Conservation (phyloP, 2,329 filamentous ascomycete genomes). For the Colletotrichum euphorbiae region DNA sequence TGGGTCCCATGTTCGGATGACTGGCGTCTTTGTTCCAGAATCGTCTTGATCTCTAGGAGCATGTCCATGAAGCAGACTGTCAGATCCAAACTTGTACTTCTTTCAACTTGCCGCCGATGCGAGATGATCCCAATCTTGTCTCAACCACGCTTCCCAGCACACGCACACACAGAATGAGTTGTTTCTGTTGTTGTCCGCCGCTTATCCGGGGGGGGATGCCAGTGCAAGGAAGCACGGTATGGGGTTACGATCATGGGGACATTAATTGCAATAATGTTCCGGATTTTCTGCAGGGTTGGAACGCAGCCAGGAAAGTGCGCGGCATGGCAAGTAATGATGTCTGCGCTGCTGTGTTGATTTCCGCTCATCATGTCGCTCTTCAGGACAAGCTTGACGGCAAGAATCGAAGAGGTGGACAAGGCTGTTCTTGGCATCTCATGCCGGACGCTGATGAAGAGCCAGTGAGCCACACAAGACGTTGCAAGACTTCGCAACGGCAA, state of each 20-base stretch:
- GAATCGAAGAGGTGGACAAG: background rate
- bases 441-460: slow-evolving; percentile 18
- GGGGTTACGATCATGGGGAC: slow-evolving; percentile 36
- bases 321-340: slow-evolving; percentile 14
- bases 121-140: slow-evolving; percentile 38
- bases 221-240: slow-evolving; percentile 5
- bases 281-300: slow-evolving; percentile 41
- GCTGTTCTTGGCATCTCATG: slow-evolving; percentile 24
- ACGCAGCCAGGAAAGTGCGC: background rate
- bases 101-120: slow-evolving; percentile 17
- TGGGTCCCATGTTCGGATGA: slow-evolving; percentile 40
- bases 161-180: background rate
- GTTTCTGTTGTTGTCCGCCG: slow-evolving; percentile 19
- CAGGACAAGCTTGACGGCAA: slow-evolving; percentile 31
- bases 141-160: slow-evolving; percentile 22
- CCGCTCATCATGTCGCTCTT: slow-evolving; percentile 22
- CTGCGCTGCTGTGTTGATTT: slow-evolving; percentile 28
- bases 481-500: slow-evolving; percentile 23
- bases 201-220: slow-evolving; percentile 5
- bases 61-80: slow-evolving; percentile 32
- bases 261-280: slow-evolving; percentile 39
- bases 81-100: slow-evolving; percentile 24
- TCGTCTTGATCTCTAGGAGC: slow-evolving; percentile 21
- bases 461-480: slow-evolving; percentile 10
- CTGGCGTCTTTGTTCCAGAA: slow-evolving; percentile 40